Conservation (phyloP, 139 green algal genomes). For the Auxenochlorella protothecoides region DNA sequence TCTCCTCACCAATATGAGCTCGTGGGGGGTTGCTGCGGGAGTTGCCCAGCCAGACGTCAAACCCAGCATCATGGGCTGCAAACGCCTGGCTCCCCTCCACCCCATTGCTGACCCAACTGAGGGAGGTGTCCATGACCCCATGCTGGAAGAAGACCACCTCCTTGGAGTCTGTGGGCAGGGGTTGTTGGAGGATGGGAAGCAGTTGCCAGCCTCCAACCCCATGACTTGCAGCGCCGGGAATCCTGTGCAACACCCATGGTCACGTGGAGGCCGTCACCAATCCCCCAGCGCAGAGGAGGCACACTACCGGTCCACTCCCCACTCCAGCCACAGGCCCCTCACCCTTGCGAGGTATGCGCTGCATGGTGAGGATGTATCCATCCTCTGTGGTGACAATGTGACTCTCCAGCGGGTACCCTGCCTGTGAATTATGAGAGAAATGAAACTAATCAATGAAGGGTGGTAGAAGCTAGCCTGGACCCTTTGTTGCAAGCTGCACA, state of each 20-base stretch:
- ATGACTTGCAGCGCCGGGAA: neutral
- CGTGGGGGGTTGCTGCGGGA: slow-evolving; percentile 62
- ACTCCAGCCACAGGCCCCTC: neutral
- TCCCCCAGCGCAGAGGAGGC: too few species aligned
- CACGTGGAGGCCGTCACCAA: too few species aligned
- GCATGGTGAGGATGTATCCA: slow-evolving; percentile 71
- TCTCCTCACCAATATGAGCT: slow-evolving; percentile 27
- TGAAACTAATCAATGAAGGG: too few species aligned
- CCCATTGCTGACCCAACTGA: slow-evolving; percentile 30
- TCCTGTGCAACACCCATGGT: too few species aligned
- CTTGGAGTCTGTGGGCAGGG: slow-evolving; percentile 20
- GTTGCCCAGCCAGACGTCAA: slow-evolving; percentile 47
- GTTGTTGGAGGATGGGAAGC: neutral
- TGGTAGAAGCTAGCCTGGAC: neutral
- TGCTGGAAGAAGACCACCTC: slow-evolving; percentile 82
- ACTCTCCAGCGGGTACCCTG: slow-evolving; percentile 54
- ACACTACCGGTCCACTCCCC: too few species aligned
- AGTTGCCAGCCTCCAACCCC: neutral
- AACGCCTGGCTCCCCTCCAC: slow-evolving; percentile 68
- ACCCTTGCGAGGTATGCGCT: slow-evolving; percentile 62
- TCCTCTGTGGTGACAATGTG: slow-evolving; percentile 54
- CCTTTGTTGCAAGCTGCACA: neutral
- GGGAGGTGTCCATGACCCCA: slow-evolving; percentile 1
- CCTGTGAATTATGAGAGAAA: neutral
- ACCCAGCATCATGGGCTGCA: too few species aligned